Evolutionary conservation across 441 rosid genomes (phyloP).

Genomic region (Syzygium malaccense): DNA sequence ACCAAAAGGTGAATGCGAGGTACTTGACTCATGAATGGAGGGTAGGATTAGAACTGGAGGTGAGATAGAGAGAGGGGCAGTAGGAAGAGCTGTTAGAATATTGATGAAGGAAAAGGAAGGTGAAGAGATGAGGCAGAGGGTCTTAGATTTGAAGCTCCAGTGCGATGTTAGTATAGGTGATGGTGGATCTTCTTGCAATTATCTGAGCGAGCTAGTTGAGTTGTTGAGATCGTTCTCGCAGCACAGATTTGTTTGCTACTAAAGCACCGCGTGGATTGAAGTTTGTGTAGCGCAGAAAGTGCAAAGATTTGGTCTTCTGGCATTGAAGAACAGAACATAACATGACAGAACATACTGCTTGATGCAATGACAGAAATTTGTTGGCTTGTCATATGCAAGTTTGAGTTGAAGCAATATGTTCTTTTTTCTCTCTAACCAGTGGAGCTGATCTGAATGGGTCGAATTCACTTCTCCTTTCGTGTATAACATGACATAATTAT

Average conservation of each 20-base stretch:
- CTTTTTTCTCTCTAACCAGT: neutral
- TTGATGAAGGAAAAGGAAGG: neutral
- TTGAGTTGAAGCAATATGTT: neutral
- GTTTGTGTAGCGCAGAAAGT: too few relatives aligned
- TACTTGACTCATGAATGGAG: too few relatives aligned
- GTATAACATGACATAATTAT: neutral
- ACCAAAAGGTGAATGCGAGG: too few relatives aligned
- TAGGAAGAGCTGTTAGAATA: neutral
- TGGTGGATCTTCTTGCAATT: neutral
- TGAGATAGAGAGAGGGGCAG: neutral
- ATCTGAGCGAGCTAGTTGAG: neutral
- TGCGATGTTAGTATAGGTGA: neutral
- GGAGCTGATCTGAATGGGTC: neutral
- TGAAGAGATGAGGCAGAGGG: neutral
- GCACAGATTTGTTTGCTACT: too few relatives aligned
- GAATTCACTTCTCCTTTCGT: neutral
- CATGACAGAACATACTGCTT: neutral
- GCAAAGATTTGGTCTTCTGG: neutral
- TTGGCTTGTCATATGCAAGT: neutral
- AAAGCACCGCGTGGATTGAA: too few relatives aligned
- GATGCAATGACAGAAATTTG: neutral
- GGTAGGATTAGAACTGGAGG: neutral
- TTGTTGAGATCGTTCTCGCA: too few relatives aligned
- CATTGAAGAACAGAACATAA: neutral
- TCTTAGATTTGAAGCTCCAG: neutral